Percentiles rank a stretch among this genome's conserved stretches.
These are phyloP conservation scores for Alternaria sp. DNA, from an alignment of 2,329 filamentous ascomycete species.

Conservation along the genomic window DNA sequence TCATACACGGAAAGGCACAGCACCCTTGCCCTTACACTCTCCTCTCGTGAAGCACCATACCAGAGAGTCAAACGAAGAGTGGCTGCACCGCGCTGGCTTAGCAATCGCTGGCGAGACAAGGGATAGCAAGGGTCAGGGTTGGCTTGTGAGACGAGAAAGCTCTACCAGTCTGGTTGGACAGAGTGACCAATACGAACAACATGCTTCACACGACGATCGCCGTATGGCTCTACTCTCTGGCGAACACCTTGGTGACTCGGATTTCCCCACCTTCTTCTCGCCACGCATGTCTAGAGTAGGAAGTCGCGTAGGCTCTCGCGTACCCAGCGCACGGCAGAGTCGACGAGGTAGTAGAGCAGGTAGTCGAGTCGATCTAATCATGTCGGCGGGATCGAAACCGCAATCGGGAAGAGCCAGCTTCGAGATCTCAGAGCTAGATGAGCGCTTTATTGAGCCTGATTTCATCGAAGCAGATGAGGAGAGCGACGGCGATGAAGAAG, in stretches of 20 bases:
- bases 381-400: slow-evolving; percentile 37
- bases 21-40: slow-evolving; percentile 37
- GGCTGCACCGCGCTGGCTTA: slow-evolving; percentile 67
- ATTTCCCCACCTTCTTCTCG: slow-evolving; percentile 42
- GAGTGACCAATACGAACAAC: slow-evolving; percentile 43
- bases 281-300: slow-evolving; percentile 41
- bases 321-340: slow-evolving; percentile 51
- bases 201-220: slow-evolving; percentile 31
- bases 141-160: slow-evolving; percentile 65
- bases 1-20: slow-evolving; percentile 44
- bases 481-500: slow-evolving; percentile 60
- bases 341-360: slow-evolving; percentile 43
- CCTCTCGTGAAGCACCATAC: slow-evolving; percentile 42
- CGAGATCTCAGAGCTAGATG: slow-evolving; percentile 36
- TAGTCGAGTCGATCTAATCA: slow-evolving; percentile 50
- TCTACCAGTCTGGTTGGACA: slow-evolving; percentile 62
- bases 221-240: slow-evolving; percentile 44
- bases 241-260: slow-evolving; percentile 45
- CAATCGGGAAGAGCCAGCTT: slow-evolving; percentile 41
- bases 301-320: slow-evolving; percentile 50
- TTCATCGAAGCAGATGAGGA: slow-evolving; percentile 59
- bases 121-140: slow-evolving; percentile 69
- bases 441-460: slow-evolving; percentile 53
- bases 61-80: slow-evolving; percentile 56
- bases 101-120: slow-evolving; percentile 64